Evolutionary conservation across 108 stramenopile species (phyloP), one percentile per base, ranked within the genome.

Genomic region (Ochromonas danica): DNA sequence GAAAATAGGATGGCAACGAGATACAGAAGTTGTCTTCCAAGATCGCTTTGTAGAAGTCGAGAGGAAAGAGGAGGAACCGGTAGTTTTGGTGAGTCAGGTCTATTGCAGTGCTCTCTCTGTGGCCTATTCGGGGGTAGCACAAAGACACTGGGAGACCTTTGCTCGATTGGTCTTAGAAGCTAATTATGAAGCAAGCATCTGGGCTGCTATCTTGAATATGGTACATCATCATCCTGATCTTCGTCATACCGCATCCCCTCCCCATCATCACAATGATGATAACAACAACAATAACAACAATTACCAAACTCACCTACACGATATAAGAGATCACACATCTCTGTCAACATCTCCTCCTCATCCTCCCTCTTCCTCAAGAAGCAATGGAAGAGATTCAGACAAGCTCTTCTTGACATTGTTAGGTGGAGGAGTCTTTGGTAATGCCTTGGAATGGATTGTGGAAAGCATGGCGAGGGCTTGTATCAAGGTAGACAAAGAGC

Each of bases 351-450:
- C n/a, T n/a, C n/a, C n/a, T n/a, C n/a, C n/a, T n/a, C n/a, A n/a
- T n/a, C n/a, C n/a, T n/a, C n/a, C n/a, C n/a, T n/a, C n/a, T n/a
- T n/a, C n/a, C n/a, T 25, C 57, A 60, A 25, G 25, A 25, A 60
- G n/a, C n/a, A n/a, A n/a, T n/a, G n/a, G n/a, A n/a, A n/a, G n/a
- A n/a, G n/a, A n/a, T n/a, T n/a, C n/a, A n/a, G n/a, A n/a, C n/a
- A n/a, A n/a, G n/a, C 61, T 89, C 28, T 85, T 62, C 71, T 61
- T 89, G 61, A 89, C 88, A 2, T 41, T 70, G 40, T 39, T 89
- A 25, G 88, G 88, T 17, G 88, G 88, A 1, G 88, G 88, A 1
- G 88, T 84, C 1, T 89, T 89, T 79, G 80, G 79, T 33, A 89
- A 89, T 42, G 2, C 31, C 2, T 36, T 63, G 38, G 72, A 27